Percentiles rank a stretch among this genome's conserved stretches.
Conservation (phyloP, 305 asterid species). For the Rubia peregrina region DNA sequence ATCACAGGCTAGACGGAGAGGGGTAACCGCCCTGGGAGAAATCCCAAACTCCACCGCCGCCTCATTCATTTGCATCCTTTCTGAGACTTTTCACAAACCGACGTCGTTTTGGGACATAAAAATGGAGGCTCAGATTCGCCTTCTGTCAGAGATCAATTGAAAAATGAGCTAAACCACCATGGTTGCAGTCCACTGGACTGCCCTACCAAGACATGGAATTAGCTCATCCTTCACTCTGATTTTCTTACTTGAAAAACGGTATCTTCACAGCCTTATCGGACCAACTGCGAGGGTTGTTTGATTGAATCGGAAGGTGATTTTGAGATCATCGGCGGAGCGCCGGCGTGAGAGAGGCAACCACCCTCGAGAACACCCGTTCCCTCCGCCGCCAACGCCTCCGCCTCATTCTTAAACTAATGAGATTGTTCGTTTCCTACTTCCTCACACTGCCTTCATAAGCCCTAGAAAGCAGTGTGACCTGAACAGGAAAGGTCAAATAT, state of each 20-base stretch:
- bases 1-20: slow-evolving; percentile 26
- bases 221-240: not conserved
- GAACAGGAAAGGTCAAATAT: not conserved
- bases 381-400: not conserved
- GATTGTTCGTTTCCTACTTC: not conserved
- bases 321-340: slow-evolving; percentile 22
- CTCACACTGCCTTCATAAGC: not conserved
- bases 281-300: not conserved
- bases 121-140: slow-evolving; percentile 19
- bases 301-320: not conserved
- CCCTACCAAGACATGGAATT: slow-evolving; percentile 18
- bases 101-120: not conserved
- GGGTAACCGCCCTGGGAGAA: slow-evolving; percentile 35
- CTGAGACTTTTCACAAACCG: not conserved
- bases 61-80: not conserved
- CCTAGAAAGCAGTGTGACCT: not conserved
- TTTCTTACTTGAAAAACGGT: not conserved
- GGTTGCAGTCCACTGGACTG: slow-evolving; percentile 22
- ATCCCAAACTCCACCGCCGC: slow-evolving; percentile 15
- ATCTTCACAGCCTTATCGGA: not conserved
- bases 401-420: not conserved
- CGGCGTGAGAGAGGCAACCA: slow-evolving; percentile 32
- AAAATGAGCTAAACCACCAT: slow-evolving; percentile 7
- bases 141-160: slow-evolving; percentile 8
- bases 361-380: slow-evolving; percentile 23